Conservation (phyloP, 2,329 filamentous ascomycete genomes). For the Aspergillus pseudotamarii region DNA sequence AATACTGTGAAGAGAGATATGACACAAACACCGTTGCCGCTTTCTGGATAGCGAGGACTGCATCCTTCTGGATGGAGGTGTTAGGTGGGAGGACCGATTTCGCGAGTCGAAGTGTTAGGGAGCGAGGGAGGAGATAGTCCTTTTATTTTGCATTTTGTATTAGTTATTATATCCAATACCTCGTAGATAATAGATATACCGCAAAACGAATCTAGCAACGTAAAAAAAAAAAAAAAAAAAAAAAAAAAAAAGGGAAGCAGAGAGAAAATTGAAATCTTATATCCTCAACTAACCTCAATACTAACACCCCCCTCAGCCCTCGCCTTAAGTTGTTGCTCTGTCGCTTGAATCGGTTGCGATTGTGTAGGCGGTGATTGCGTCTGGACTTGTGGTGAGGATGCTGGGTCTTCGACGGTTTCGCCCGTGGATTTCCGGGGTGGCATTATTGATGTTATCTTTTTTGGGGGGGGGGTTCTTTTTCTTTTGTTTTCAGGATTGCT, state of each 20-base stretch:
- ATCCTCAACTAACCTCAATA: conserved; percentile 37
- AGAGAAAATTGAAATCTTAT: too few relatives aligned
- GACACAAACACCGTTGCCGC: conserved; percentile 69
- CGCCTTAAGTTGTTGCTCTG: conserved; percentile 44
- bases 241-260: too few relatives aligned
- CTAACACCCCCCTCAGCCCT: conserved; percentile 41
- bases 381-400: conserved; percentile 15
- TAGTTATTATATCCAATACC: too few relatives aligned
- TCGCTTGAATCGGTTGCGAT: conserved; percentile 32
- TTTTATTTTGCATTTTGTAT: conserved; percentile 24
- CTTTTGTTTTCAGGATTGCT: background rate
- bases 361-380: conserved; percentile 14
- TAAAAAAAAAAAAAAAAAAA: background rate
- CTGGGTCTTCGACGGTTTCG: conserved; percentile 24
- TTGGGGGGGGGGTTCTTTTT: too few relatives aligned
- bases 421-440: conserved; percentile 42
- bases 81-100: conserved; percentile 67
- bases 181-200: too few relatives aligned
- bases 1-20: conserved; percentile 63
- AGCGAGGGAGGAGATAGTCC: conserved; percentile 66
- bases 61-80: conserved; percentile 68
- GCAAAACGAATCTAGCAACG: too few relatives aligned
- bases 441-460: too few relatives aligned
- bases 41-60: conserved; percentile 65
- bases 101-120: conserved; percentile 62